Percentiles rank a stretch among this genome's conserved stretches.
These are phyloP conservation scores for Colletotrichum lindemuthianum DNA, from an alignment of 2,329 filamentous ascomycete genomes.

Conservation along the genomic window DNA sequence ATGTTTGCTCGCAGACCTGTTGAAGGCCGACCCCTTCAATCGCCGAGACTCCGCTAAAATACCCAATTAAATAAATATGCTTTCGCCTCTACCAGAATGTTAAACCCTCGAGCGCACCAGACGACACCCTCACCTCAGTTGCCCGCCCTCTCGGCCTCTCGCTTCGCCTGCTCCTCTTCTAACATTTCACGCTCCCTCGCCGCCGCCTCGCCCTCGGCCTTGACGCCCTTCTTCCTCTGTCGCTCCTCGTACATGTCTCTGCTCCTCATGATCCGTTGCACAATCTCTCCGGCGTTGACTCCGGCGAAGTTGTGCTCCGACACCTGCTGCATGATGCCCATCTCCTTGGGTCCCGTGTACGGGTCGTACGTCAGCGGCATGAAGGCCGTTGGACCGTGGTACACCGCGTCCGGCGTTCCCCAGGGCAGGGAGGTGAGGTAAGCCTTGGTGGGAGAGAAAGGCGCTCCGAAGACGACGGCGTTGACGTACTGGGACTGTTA, in stretches of 20 bases:
- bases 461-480: slow-evolving; percentile 88
- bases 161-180: slow-evolving; percentile 65
- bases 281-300: slow-evolving; percentile 93
- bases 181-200: slow-evolving; percentile 70
- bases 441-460: slow-evolving; percentile 82
- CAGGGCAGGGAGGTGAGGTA: slow-evolving; percentile 82
- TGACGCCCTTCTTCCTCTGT: slow-evolving; percentile 89
- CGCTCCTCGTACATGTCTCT: slow-evolving; percentile 89
- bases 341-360: slow-evolving; percentile 80
- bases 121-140: neutral
- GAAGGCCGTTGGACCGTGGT: slow-evolving; percentile 95
- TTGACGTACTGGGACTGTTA: slow-evolving; percentile 77
- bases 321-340: slow-evolving; percentile 87
- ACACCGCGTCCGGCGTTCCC: slow-evolving; percentile 81
- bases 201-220: slow-evolving; percentile 79
- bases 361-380: slow-evolving; percentile 84
- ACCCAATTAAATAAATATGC: slow-evolving; percentile 20
- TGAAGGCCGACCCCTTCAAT: slow-evolving; percentile 27
- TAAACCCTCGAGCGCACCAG: neutral
- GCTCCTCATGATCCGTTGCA: slow-evolving; percentile 88
- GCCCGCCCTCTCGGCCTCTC: slow-evolving; percentile 52
- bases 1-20: slow-evolving; percentile 23
- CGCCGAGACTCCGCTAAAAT: neutral
- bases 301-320: slow-evolving; percentile 81
- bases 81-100: neutral